These are phyloP conservation scores for Flaveria floridana DNA, from an alignment of 140 eudicot genomes.

Conservation along the genomic window DNA sequence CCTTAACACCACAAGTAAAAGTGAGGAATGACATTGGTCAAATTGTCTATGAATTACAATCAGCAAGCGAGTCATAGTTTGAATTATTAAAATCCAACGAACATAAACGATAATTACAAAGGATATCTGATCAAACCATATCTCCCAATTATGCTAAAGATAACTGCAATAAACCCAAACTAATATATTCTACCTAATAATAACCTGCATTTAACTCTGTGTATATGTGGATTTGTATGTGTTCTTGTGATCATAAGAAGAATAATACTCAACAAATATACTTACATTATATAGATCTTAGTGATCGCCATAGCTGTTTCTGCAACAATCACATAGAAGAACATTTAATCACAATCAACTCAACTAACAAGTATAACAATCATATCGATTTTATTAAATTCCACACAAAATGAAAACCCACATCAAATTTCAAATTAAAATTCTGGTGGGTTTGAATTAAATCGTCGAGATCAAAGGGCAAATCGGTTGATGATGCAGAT, in stretches of 20 bases:
- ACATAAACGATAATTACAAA: background rate
- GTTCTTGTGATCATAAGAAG: background rate
- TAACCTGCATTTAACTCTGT: background rate
- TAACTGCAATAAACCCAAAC: too few relatives aligned
- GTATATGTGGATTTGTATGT: background rate
- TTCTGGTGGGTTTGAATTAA: background rate
- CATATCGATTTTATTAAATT: background rate
- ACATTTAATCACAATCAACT: constrained; percentile 1
- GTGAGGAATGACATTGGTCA: too few relatives aligned
- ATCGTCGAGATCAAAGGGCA: background rate
- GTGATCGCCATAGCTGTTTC: constrained; percentile 58
- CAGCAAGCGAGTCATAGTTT: too few relatives aligned
- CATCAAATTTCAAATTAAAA: background rate
- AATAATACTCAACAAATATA: background rate
- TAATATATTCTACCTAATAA: background rate
- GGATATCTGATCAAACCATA: background rate
- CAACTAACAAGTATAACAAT: background rate
- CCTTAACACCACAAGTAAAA: too few relatives aligned
- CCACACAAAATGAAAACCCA: constrained; percentile 9
- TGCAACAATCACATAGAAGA: constrained; percentile 15
- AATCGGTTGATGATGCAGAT: background rate
- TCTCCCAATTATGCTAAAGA: background rate
- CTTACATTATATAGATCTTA: constrained; percentile 77
- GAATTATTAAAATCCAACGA: background rate
- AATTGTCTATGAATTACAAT: too few relatives aligned